Percentiles rank a stretch among this genome's conserved stretches.
These are phyloP conservation scores for Termitomyces sp. DNA, from an alignment of 768 basidiomycete genomes.

Conservation along the genomic window DNA sequence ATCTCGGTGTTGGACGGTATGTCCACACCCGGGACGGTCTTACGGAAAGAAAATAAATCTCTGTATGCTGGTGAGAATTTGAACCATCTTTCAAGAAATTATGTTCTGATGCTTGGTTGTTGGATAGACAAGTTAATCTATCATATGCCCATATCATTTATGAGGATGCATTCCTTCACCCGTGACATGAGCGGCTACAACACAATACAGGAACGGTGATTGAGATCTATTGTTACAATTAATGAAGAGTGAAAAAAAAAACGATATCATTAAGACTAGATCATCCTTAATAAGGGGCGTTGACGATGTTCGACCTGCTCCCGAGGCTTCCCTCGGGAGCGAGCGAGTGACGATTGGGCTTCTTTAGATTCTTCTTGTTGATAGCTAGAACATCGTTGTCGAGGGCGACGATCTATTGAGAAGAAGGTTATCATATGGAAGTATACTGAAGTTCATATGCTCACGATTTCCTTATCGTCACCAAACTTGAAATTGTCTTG, in stretches of 20 bases:
- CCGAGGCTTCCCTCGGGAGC: slow-evolving; percentile 34
- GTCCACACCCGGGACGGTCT: slow-evolving; percentile 56
- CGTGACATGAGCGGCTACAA: slow-evolving; percentile 3
- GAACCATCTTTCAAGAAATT: neutral
- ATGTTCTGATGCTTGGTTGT: neutral
- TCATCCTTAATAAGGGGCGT: slow-evolving; percentile 47
- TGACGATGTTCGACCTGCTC: slow-evolving; percentile 62
- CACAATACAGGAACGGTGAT: slow-evolving; percentile 9
- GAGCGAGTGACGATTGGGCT: slow-evolving; percentile 73
- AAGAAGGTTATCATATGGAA: slow-evolving; percentile 4
- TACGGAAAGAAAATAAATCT: slow-evolving; percentile 14
- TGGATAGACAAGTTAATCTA: neutral
- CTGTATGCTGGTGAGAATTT: slow-evolving; percentile 1
- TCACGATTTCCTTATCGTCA: slow-evolving; percentile 88
- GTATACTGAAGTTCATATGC: neutral
- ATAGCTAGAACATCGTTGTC: slow-evolving; percentile 90
- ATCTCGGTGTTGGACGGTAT: slow-evolving; percentile 70
- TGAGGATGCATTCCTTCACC: neutral
- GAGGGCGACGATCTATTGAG: slow-evolving; percentile 80
- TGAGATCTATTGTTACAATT: slow-evolving; percentile 11
- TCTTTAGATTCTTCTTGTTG: slow-evolving; percentile 89
- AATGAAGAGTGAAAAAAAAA: neutral
- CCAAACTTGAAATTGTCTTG: slow-evolving; percentile 99
- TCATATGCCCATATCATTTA: neutral
- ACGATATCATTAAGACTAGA: slow-evolving; percentile 1